Conservation (phyloP, 108 stramenopile genomes). For the Parietichytrium sp. region DNA sequence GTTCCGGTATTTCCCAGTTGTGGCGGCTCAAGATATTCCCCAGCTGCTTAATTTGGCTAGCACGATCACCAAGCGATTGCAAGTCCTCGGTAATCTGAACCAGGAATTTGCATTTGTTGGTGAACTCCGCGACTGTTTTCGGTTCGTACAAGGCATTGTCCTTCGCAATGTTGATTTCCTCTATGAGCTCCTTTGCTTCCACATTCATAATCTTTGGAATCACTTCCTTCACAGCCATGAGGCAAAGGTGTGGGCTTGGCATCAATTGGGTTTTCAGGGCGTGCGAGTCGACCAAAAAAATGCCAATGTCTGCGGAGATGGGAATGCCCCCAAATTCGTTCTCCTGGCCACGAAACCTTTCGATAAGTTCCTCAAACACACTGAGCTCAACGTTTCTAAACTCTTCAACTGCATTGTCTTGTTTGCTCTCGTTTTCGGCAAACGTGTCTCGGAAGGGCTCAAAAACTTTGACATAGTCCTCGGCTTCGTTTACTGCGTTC, state of each 20-base stretch:
- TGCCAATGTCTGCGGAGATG: constrained; percentile 55
- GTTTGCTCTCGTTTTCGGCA: constrained; percentile 45
- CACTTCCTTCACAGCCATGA: constrained; percentile 51
- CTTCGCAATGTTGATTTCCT: constrained; percentile 45
- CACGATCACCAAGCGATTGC: not conserved
- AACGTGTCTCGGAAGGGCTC: constrained; percentile 55
- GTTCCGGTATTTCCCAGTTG: constrained; percentile 58
- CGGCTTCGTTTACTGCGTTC: not conserved
- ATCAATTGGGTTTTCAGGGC: constrained; percentile 53
- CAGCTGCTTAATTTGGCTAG: constrained; percentile 47
- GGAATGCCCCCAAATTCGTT: constrained; percentile 57
- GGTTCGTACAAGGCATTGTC: constrained; percentile 51
- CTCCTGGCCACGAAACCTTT: constrained; percentile 51
- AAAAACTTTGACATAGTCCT: constrained; percentile 52
- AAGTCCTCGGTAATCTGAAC: constrained; percentile 40
- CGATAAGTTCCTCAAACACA: constrained; percentile 48
- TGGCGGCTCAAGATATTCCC: constrained; percentile 55
- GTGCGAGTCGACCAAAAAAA: constrained; percentile 59
- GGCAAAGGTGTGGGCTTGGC: constrained; percentile 58
- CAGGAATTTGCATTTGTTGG: constrained; percentile 58
- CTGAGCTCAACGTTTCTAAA: constrained; percentile 45
- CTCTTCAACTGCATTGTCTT: not conserved
- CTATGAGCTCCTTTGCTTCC: constrained; percentile 49
- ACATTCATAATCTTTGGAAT: constrained; percentile 59
- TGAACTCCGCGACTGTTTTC: constrained; percentile 56